Base-by-base conservation (phyloP, 768 basidiomycete genomes). In the Hypsizygus marmoreus region DNA sequence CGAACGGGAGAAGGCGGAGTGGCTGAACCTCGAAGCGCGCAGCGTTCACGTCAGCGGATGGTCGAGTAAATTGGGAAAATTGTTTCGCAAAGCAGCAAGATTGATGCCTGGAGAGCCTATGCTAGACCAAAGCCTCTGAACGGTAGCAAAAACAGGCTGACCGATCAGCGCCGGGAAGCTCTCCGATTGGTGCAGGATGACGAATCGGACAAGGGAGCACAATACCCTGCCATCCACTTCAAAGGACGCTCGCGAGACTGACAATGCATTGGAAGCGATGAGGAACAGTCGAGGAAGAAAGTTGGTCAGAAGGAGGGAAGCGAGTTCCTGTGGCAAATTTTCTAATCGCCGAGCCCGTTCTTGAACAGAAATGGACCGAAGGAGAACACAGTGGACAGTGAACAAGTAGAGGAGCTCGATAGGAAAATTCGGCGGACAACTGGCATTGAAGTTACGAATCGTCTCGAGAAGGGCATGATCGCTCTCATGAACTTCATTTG, bases 201-300 rank as follows among this genome's bases (percentile, higher is more conserved):
- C 28, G 51, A 70, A 68, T 9, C 63, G 63, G 29, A 84, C 41
- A 17, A 84, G 62, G 12, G 70, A 60, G 12, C 67, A 43, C 56
- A 80, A 84, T 8, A 84, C 60, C 26, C 73, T 66, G 11, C 77
- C 77, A 52, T 86, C 84, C 5, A 85, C 41, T 42, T 82, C 76
- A n/a, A 75, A 49, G 29, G 62, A 51, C 29, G 56, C 43, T 22
- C 48, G 43, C 6, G 57, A 45, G 4, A 50, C 40, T 12, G 59
- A 46, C 5, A 67, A 51, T n/a, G 58, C 42, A 8, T 34, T 23
- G 16, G 69, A 66, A 1, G 70, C 55, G 0, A 55, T 50, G 7
- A 62, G 49, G 49, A 80, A 70, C 3, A 73, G 45, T 0, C 34
- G 36, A 0, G 77, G 75, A 1, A 84, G 56, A 54, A 84, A 78